These are phyloP conservation scores for Gaillardinia entomophila DNA, from an alignment of 805 yeast species.

Conservation along the genomic window DNA sequence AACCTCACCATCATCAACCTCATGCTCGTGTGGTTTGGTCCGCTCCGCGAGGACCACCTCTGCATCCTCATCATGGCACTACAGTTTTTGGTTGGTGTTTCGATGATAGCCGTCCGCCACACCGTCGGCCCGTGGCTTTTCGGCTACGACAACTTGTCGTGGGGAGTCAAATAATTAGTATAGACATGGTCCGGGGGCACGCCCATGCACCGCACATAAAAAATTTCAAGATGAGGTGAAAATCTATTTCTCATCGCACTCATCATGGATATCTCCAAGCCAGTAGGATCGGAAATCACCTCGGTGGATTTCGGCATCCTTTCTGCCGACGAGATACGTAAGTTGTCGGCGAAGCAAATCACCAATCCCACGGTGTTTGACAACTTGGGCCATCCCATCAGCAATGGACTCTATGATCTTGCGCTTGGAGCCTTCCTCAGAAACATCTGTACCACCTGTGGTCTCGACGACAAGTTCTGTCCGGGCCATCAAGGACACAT, in stretches of 20 bases:
- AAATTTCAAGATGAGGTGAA: too few species aligned
- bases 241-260: neutral
- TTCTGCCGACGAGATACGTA: slow-evolving; percentile 74
- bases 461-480: slow-evolving; percentile 87
- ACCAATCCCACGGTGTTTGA: slow-evolving; percentile 95
- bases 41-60: slow-evolving; percentile 75
- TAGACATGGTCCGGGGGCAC: too few species aligned
- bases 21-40: slow-evolving; percentile 81
- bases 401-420: slow-evolving; percentile 90
- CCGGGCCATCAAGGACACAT: slow-evolving; percentile 99
- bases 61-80: slow-evolving; percentile 53
- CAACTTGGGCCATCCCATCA: slow-evolving; percentile 90
- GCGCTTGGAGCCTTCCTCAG: slow-evolving; percentile 91
- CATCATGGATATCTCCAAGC: slow-evolving; percentile 90
- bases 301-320: slow-evolving; percentile 90
- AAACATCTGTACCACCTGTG: slow-evolving; percentile 92
- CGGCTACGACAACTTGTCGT: slow-evolving; percentile 75
- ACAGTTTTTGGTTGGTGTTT: slow-evolving; percentile 64
- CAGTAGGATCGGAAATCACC: slow-evolving; percentile 89
- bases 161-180: slow-evolving; percentile 30
- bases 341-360: slow-evolving; percentile 89
- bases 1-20: slow-evolving; percentile 88
- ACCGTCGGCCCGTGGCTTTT: slow-evolving; percentile 79
- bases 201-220: too few species aligned
- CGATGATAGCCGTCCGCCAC: slow-evolving; percentile 70